Evolutionary conservation across 345 rosid genomes (phyloP).

Genomic region (Zanthoxylum bungeanum): DNA sequence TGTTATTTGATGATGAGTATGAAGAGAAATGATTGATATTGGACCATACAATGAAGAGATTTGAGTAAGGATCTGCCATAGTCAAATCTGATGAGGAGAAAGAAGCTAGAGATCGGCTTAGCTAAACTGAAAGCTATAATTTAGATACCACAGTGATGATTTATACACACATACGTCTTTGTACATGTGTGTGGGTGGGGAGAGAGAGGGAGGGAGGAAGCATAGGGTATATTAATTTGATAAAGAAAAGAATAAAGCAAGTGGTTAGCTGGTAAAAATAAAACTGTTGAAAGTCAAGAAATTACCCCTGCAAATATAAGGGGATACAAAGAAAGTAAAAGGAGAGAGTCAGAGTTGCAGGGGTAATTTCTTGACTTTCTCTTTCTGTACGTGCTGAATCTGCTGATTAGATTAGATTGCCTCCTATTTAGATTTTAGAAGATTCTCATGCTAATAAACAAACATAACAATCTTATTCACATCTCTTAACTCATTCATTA

Average conservation of each 20-base stretch:
- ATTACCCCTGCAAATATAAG: slow-evolving; percentile 5
- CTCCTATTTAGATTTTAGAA: neutral
- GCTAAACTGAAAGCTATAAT: too few relatives aligned
- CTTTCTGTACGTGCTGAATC: too few relatives aligned
- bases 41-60: slow-evolving; percentile 33
- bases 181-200: neutral
- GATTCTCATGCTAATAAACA: neutral
- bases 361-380: too few relatives aligned
- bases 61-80: slow-evolving; percentile 46
- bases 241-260: neutral
- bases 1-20: too few relatives aligned
- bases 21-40: slow-evolving; percentile 33
- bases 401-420: too few relatives aligned
- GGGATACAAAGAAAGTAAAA: slow-evolving; percentile 2
- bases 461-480: neutral
- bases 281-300: slow-evolving; percentile 7
- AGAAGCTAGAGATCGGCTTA: neutral
- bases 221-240: neutral
- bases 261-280: neutral
- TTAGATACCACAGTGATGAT: neutral
- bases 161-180: neutral
- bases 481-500: slow-evolving; percentile 1
- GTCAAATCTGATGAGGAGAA: neutral
- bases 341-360: slow-evolving; percentile 27
- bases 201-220: neutral